These are phyloP conservation scores for Amylostereum areolatum DNA, from an alignment of 1,284 basidiomycete species.

Conservation along the genomic window DNA sequence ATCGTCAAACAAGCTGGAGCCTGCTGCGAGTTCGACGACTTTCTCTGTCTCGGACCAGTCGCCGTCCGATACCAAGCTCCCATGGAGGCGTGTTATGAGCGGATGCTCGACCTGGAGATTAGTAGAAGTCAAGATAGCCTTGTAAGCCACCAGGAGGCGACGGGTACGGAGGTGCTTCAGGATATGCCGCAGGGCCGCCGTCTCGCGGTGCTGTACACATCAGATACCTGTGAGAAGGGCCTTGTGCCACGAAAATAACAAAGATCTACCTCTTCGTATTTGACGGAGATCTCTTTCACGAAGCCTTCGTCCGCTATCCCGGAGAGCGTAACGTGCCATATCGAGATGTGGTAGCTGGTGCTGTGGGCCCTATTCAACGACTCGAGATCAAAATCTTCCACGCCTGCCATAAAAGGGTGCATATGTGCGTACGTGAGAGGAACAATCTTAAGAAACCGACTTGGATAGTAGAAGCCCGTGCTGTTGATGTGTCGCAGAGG, in stretches of 20 bases:
- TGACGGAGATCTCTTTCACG: constrained; percentile 44
- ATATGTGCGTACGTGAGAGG: constrained; percentile 49
- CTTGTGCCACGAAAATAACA: background rate
- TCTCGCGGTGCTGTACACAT: constrained; percentile 54
- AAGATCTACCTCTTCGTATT: constrained; percentile 54
- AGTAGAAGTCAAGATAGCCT: constrained; percentile 51
- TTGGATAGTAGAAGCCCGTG: constrained; percentile 53
- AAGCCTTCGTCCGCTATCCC: constrained; percentile 51
- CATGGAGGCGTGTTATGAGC: constrained; percentile 60
- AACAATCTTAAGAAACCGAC: constrained; percentile 64
- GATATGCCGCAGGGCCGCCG: constrained; percentile 56
- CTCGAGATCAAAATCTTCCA: no score
- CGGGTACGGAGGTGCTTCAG: constrained; percentile 78
- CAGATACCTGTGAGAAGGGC: constrained; percentile 8
- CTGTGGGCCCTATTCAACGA: constrained; percentile 44
- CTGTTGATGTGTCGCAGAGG: constrained; percentile 47
- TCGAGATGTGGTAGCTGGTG: constrained; percentile 67
- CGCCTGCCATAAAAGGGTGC: no score
- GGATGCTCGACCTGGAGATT: constrained; percentile 66
- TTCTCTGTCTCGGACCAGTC: constrained; percentile 58
- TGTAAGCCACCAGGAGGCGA: constrained; percentile 63
- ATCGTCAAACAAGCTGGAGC: constrained; percentile 50
- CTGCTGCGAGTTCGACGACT: constrained; percentile 43
- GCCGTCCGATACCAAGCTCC: constrained; percentile 60
- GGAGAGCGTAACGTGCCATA: constrained; percentile 63